A percentile compares a stretch with the other conserved stretches of the same genome.
phyloP scores from a whole-genome alignment of 352 stramenopile species.

The Elongisporangium prolatum region DNA sequence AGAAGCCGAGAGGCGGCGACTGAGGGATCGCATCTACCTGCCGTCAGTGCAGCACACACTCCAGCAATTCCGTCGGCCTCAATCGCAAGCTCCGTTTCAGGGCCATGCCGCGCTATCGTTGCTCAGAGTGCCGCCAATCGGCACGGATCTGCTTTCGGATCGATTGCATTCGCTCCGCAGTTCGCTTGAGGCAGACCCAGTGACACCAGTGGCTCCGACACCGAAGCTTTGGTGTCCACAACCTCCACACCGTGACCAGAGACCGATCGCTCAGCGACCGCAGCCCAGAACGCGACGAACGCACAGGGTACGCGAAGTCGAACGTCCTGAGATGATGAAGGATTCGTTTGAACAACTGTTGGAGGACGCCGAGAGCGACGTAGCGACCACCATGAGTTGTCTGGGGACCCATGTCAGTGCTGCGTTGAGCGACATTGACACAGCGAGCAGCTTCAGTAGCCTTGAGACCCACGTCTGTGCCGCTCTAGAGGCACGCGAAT shows the following conservation, averaged over 20 bases:
- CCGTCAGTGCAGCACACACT: conserved; percentile 22
- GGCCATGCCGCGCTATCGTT: neutral
- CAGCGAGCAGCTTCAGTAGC: neutral
- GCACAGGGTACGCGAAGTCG: neutral
- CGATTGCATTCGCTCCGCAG: neutral
- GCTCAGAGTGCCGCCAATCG: conserved; percentile 3
- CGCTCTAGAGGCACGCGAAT: neutral
- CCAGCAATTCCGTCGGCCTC: conserved; percentile 5
- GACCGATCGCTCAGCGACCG: neutral
- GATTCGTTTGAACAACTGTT: neutral
- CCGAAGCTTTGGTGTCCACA: neutral
- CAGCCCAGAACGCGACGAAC: neutral
- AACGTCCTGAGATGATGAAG: neutral
- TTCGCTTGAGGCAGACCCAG: neutral
- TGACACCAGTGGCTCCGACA: neutral
- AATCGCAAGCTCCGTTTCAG: neutral
- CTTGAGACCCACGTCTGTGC: neutral
- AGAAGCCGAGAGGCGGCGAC: conserved; percentile 9
- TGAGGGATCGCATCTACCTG: conserved; percentile 29
- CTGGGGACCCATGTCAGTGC: conserved; percentile 17
- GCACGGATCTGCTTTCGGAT: neutral
- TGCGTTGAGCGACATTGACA: neutral
- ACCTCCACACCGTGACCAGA: neutral
- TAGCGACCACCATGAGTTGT: conserved; percentile 15
- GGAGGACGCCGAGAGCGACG: neutral